Evolutionary conservation across 1,139 yeast genomes (phyloP), one percentile per base, ranked within the genome.

Genomic region (Saccharomyces hybrid): DNA sequence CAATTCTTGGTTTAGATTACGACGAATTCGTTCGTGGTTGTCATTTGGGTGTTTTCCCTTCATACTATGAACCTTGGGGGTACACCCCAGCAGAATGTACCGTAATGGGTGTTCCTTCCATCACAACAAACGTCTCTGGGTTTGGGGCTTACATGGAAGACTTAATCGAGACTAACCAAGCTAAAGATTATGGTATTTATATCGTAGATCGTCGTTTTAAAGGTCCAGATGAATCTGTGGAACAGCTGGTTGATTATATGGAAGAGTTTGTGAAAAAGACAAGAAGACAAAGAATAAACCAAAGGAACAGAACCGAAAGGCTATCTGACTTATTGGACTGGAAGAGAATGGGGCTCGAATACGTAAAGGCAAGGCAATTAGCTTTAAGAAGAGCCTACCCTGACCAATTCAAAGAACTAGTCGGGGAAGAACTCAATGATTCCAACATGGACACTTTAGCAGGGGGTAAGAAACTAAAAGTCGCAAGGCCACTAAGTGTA

Each of bases 101-200:
- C 1, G 98, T 91, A 38, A 91, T 91, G 98, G 98, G 98, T 57
- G 95, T 91, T 56, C 98, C 98, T 19, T 88, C 96, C 16, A 88
- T 91, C 67, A 91, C 98, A 27, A 91, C 98, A 53, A 91, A 91
- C 71, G 76, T 91, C 61, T 88, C 96, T 4, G 98, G 98, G 1
- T 91, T 91, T 70, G 98, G 98, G 52, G 93, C 97, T 65, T 91
- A 91, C 75, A 91, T 91, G 97, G 98, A 91, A 73, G 97, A 91
- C 70, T 78, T 91, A 65, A 91, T 91, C 71, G 97, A 91, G 70
- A 88, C 88, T 69, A 63, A 66, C 53, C 70, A 66, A 55, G 86
- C 97, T 29, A 81, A 87, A 58, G 97, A 91, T 73, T 91, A 91
- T 67, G 98, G 98, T 67, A 91, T 91, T 68, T 91, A 91, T 75